phyloP scores from a whole-genome alignment of 352 stramenopile genomes.

The Phytophthora citricola region DNA sequence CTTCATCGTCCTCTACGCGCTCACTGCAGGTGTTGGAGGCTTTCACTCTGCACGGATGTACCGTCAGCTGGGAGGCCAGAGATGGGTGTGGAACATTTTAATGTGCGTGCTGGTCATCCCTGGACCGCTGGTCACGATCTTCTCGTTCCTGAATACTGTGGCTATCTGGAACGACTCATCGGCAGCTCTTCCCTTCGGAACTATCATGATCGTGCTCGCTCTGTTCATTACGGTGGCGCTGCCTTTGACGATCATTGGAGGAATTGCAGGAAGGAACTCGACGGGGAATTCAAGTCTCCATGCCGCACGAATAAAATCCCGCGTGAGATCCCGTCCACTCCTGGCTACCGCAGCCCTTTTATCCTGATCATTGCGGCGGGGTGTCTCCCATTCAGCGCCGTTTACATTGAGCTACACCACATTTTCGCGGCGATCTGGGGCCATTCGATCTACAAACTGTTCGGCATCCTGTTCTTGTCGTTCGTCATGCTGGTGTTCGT shows the following conservation, averaged over 20 bases:
- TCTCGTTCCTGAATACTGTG: conserved; percentile 96
- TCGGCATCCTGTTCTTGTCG: conserved; percentile 96
- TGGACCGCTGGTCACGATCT: conserved; percentile 90
- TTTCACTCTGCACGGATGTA: conserved; percentile 95
- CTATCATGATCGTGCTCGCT: conserved; percentile 94
- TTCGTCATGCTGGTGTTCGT: conserved; percentile 97
- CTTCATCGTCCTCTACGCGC: conserved; percentile 94
- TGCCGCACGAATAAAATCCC: conserved; percentile 97
- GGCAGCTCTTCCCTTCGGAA: conserved; percentile 95
- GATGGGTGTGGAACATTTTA: conserved; percentile 97
- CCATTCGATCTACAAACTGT: conserved; percentile 98
- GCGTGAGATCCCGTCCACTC: conserved; percentile 92
- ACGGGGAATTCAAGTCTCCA: conserved; percentile 91
- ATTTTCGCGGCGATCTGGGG: conserved; percentile 98
- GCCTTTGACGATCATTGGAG: conserved; percentile 94
- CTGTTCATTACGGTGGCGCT: conserved; percentile 94
- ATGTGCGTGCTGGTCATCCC: conserved; percentile 93
- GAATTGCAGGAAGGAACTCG: conserved; percentile 95
- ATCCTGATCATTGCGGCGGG: conserved; percentile 94
- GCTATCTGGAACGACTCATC: conserved; percentile 96
- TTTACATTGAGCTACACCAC: conserved; percentile 99
- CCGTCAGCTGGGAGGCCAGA: conserved; percentile 93
- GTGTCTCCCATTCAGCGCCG: conserved; percentile 97
- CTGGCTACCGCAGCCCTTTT: conserved; percentile 87
- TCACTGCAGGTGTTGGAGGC: conserved; percentile 94